Conservation (phyloP, 1,284 basidiomycete species). For the Tetrapyrgos nigripes region DNA sequence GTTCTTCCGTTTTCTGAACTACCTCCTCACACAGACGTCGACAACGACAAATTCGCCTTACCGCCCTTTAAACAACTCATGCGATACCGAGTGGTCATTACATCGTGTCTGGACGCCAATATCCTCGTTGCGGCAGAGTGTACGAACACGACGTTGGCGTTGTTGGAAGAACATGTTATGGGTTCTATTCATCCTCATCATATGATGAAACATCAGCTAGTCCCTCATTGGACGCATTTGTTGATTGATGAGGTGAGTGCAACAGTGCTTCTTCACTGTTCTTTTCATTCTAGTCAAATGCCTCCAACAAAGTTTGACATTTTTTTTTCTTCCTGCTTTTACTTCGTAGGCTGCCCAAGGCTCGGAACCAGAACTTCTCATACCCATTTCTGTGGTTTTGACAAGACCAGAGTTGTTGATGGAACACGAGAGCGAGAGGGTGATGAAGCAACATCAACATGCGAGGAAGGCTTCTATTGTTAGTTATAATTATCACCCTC, state of each 20-base stretch:
- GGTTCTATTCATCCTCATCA: conserved; percentile 42
- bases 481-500: conserved; percentile 11
- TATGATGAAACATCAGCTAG: conserved; percentile 30
- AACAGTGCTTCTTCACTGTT: no score
- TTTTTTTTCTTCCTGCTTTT: not conserved
- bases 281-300: no score
- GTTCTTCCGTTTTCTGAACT: not conserved
- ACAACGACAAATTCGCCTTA: conserved; percentile 47
- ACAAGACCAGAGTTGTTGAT: conserved; percentile 18
- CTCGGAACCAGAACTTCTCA: conserved; percentile 51
- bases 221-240: conserved; percentile 55
- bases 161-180: conserved; percentile 43
- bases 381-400: conserved; percentile 51
- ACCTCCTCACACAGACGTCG: conserved; percentile 36
- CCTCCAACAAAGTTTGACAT: not conserved
- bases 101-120: conserved; percentile 48
- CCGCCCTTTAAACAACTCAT: conserved; percentile 50
- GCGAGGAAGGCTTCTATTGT: not conserved
- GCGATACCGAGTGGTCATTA: conserved; percentile 48
- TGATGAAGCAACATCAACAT: not conserved
- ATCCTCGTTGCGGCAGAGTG: conserved; percentile 49
- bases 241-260: conserved; percentile 49
- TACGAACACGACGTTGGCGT: conserved; percentile 44
- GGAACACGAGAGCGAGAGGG: not conserved
- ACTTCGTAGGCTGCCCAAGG: conserved; percentile 49